Evolutionary conservation across 148 eudicot species (phyloP), one percentile per base, ranked within the genome.

Genomic region (Beta vulgaris): DNA sequence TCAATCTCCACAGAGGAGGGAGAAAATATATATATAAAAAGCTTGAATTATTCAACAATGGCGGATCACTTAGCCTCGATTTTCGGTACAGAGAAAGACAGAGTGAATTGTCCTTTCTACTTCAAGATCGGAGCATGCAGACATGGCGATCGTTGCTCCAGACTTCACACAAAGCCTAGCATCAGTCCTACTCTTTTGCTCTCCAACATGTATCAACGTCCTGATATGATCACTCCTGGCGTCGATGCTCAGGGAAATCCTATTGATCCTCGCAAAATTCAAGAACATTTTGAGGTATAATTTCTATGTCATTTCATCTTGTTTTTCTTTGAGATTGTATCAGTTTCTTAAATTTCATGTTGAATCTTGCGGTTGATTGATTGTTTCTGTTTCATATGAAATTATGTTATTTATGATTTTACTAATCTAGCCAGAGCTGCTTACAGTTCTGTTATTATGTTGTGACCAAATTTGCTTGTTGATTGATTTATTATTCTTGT

Each of bases 41-140:
- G 23, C 15, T 69, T 4, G 26, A 18, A 64, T 43, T 55, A 46
- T 7, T 48, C 69, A 84, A 65, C 77, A 75, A 89, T 87, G 93
- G 93, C 91, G 81, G 89, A 90, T 54, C 91, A 90, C 73, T 61
- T 86, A 49, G 93, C 91, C 0, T 87, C 94, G 71, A 88, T 90
- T 1, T 88, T 86, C 60, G 91, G 91, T 0, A 90, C 91, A 28
- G 94, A 88, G 57, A 90, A 88, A 67, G 90, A 90, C 73, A 70
- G 88, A n/a, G 91, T 88, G 66, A 90, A 88, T 61, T 90, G 91
- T 60, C 91, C 91, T 0, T 90, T 90, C 76, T 90, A 88, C 85
- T 90, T 90, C 84, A 90, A 90, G 76, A 88, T 90, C 73, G 94
- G 91, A 34, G 94, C 94, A 0, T 88, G 94, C 42, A 73, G 91